A percentile compares a stretch with the other conserved stretches of the same genome.
Evolutionary conservation across 2,329 filamentous ascomycete species (phyloP).

Genomic region (Rhexocercosporidium sp.): DNA sequence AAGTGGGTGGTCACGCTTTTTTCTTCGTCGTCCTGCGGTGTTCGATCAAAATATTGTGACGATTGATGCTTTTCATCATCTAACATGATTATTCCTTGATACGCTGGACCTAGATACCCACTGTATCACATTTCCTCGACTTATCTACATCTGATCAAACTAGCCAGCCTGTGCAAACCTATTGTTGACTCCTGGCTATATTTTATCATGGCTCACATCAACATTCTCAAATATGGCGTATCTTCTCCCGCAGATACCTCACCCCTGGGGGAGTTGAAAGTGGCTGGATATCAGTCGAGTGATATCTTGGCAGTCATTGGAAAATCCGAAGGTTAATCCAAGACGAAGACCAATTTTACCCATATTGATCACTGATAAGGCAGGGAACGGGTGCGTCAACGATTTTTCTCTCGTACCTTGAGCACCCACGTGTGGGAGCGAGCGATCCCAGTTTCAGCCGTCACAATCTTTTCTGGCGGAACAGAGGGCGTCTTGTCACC

Average conservation of each 20-base stretch:
- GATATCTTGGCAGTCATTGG: conserved; percentile 42
- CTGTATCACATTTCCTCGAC: not conserved
- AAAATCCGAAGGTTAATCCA: conserved; percentile 41
- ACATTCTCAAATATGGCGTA: conserved; percentile 42
- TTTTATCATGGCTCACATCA: conserved; percentile 36
- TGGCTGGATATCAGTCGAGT: conserved; percentile 39
- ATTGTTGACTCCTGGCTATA: not conserved
- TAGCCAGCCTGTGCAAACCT: not conserved
- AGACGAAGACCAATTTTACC: not conserved
- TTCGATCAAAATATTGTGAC: not conserved
- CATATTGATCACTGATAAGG: conserved; percentile 11
- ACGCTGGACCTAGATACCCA: not conserved
- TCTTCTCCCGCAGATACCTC: conserved; percentile 41
- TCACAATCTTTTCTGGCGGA: conserved; percentile 43
- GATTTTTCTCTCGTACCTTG: conserved; percentile 44
- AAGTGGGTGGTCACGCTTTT: not conserved
- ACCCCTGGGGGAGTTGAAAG: conserved; percentile 36
- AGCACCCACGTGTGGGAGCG: conserved; percentile 42
- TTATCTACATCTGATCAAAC: not conserved
- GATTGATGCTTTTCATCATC: not conserved
- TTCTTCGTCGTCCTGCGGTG: not conserved
- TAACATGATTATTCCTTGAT: not conserved
- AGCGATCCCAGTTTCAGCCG: conserved; percentile 37
- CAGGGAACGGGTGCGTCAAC: conserved; percentile 45
- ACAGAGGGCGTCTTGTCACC: conserved; percentile 43